Evolutionary conservation across 75 land plant species (phyloP), one percentile per base, ranked within the genome.

Genomic region (Larix kaempferi): DNA sequence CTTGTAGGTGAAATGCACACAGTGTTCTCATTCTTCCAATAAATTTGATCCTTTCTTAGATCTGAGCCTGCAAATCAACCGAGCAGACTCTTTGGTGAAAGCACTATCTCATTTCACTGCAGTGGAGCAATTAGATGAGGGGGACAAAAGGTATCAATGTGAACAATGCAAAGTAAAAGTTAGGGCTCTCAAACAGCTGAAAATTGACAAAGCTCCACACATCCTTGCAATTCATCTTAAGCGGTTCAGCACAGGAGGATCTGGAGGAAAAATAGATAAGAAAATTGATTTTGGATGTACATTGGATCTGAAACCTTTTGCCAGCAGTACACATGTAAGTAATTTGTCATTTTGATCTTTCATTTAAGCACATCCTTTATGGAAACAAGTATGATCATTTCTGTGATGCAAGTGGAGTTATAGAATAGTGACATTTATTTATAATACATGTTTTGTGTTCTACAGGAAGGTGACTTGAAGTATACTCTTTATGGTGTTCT

Each of bases 201-300:
- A 91, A 23, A 77, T 96, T 76, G 77, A 94, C 59, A 90, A 87
- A 55, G 87, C 94, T 41, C 99, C 99, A 73, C 66, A 87, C 80
- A 89, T 96, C 12, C 88, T 96, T n/a, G 85, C 99, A 1, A 78
- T 96, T 59, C 99, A 96, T 83, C 92, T 96, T 14, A 96, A 96
- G 84, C 80, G 97, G 1, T 96, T 96, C 82, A 79, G 88, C 59
- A 69, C 91, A 17, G 78, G 87, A 57, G 71, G 85, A 65, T 80
- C 80, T 74, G 90, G 90, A 10, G 89, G 87, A 35, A 96, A 96
- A 80, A 96, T 94, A 52, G 88, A 94, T 61, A 92, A 86, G 81
- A 94, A 89, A 77, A 78, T 96, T 82, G 72, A 86, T 0, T 96
- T 96, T 87, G 91, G 80, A 44, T 79, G 89, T 37, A 88, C 86